Base-by-base conservation (phyloP, 192 early-diverging fungal genomes). In the Linderina pennispora region DNA sequence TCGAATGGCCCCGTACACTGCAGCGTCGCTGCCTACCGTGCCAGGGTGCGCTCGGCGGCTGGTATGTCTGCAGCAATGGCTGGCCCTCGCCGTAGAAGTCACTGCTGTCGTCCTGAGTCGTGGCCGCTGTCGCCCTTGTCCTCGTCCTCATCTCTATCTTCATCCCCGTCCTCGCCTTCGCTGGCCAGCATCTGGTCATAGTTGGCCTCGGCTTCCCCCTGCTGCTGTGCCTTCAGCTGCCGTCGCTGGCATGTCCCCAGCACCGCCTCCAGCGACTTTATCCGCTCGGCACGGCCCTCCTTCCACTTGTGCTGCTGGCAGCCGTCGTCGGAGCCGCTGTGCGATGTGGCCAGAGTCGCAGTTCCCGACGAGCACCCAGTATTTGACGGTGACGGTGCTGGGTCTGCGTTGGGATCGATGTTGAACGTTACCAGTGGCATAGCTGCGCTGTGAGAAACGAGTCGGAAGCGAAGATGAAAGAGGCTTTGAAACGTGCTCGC, bases 11-110 rank as follows among this genome's bases (percentile, higher is more conserved):
- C 62, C 45, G 38, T 52, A 47, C 15, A 24, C 34, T 17, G 34
- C 34, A 24, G 23, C 21, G 21, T 17, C n/a, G n/a, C 21, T n/a
- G n/a, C n/a, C n/a, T n/a, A n/a, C n/a, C n/a, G n/a, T n/a, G n/a
- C n/a, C n/a, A n/a, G n/a, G n/a, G n/a, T n/a, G 35, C 15, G 4
- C 26, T 23, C 1, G 46, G 60, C 16, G 61, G 67, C 48, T 64
- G 61, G 48, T 63, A 63, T 10, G 67, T 60, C 44, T 56, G 58
- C 49, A 71, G 40, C 15, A 71, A 56, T 13, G 67, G 61, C 52
- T 56, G 67, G 23, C 67, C 67, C 45, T 71, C 67, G 48, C 46
- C 43, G 40, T 59, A 63, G 33, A 59, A 58, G 18, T 54, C 9
- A 34, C 67, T 71, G 55, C 67, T 63, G 8, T 43, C 36, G n/a